Percentiles rank a stretch among this genome's conserved stretches.
These are phyloP conservation scores for Penstemon eatonii DNA, from an alignment of 257 asterid species.

Conservation along the genomic window DNA sequence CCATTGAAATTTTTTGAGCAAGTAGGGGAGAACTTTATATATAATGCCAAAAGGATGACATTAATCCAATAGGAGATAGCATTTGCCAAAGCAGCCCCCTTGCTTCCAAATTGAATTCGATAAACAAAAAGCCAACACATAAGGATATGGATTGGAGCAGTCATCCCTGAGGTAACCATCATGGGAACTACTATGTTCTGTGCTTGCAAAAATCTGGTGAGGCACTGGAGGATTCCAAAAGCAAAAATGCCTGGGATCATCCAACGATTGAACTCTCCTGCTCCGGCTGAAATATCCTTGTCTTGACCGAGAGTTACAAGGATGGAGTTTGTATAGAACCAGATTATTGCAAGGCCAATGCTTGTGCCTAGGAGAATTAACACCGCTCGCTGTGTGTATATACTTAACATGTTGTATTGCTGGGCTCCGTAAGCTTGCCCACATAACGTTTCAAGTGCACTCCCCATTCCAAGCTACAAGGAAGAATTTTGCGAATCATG, in stretches of 20 bases:
- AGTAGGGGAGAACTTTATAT: conserved; percentile 47
- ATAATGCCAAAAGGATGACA: conserved; percentile 42
- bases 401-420: conserved; percentile 51
- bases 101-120: conserved; percentile 39
- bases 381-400: no score
- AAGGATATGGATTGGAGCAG: conserved; percentile 46
- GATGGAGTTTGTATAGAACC: no score
- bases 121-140: conserved; percentile 57
- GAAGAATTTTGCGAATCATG: conserved; percentile 13
- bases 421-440: conserved; percentile 74
- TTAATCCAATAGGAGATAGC: conserved; percentile 61
- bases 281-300: conserved; percentile 48
- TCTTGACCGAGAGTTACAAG: conserved; percentile 69
- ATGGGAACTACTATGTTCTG: conserved; percentile 59
- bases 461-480: conserved; percentile 74
- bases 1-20: conserved; percentile 54
- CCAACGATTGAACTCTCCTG: conserved; percentile 54
- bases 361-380: no score
- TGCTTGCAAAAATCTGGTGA: conserved; percentile 51
- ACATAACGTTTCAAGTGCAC: conserved; percentile 66
- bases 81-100: conserved; percentile 69
- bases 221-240: conserved; percentile 59
- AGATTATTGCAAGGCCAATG: no score
- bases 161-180: conserved; percentile 54
- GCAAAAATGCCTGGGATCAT: conserved; percentile 68